Conservation (phyloP, 805 yeast genomes). For the Candida palmyrensis region DNA sequence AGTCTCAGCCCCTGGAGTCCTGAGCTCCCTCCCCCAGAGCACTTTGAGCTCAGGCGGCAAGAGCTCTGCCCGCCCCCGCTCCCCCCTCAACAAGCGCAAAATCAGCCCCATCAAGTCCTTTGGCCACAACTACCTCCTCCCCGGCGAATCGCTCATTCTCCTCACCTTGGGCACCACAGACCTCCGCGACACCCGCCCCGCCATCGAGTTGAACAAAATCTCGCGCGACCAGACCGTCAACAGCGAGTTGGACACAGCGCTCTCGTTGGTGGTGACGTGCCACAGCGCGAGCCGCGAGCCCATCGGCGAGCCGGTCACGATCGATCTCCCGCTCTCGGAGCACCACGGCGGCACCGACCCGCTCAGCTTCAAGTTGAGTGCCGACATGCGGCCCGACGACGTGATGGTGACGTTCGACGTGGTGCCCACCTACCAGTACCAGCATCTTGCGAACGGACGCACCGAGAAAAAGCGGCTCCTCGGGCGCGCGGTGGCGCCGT, state of each 20-base stretch:
- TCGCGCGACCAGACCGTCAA: constrained; percentile 69
- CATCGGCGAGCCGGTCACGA: constrained; percentile 52
- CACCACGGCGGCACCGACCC: constrained; percentile 69
- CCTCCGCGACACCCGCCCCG: constrained; percentile 49
- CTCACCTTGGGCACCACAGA: constrained; percentile 87
- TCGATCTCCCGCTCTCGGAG: constrained; percentile 83
- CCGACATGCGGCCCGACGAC: constrained; percentile 42
- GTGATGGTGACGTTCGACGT: constrained; percentile 72
- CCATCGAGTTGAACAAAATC: constrained; percentile 67
- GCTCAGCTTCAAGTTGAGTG: constrained; percentile 59
- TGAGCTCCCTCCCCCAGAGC: constrained; percentile 1
- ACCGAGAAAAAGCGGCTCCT: constrained; percentile 26
- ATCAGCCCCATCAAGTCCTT: constrained; percentile 68
- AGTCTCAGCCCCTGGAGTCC: too few species aligned
- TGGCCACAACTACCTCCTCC: constrained; percentile 71
- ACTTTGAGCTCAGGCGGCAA: too few species aligned
- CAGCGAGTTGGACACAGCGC: constrained; percentile 86
- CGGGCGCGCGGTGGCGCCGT: constrained; percentile 80
- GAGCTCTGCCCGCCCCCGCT: constrained; percentile 18
- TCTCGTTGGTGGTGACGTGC: constrained; percentile 57
- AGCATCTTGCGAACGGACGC: constrained; percentile 8
- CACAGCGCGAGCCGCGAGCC: constrained; percentile 14
- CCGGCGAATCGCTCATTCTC: constrained; percentile 64
- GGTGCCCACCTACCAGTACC: constrained; percentile 77
- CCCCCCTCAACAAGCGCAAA: constrained; percentile 16